Evolutionary conservation across 1,284 basidiomycete genomes (phyloP).

Genomic region (Cutaneotrichosporon cyanovorans): DNA sequence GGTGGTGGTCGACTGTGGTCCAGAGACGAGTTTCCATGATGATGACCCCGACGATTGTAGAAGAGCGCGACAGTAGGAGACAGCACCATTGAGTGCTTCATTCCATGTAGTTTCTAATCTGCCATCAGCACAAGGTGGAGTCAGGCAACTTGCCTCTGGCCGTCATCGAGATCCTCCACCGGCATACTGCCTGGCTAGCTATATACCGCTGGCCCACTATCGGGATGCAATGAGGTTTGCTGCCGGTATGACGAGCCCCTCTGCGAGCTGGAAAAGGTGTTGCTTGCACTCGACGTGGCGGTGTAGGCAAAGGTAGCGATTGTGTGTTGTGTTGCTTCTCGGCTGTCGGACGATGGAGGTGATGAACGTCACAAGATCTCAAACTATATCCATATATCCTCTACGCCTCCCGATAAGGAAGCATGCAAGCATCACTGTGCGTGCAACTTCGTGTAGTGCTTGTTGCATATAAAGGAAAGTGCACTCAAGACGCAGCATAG

Average conservation of each 20-base stretch:
- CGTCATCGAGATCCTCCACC: slow-evolving; percentile 32
- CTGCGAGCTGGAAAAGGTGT: not conserved
- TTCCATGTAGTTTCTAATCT: slow-evolving; percentile 45
- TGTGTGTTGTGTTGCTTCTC: slow-evolving; percentile 1
- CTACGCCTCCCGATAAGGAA: too few relatives aligned
- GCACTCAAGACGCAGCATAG: too few relatives aligned
- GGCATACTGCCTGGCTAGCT: not conserved
- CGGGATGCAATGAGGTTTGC: not conserved
- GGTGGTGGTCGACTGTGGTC: slow-evolving; percentile 24
- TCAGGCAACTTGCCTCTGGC: slow-evolving; percentile 35
- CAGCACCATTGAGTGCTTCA: slow-evolving; percentile 36
- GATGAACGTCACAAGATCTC: too few relatives aligned
- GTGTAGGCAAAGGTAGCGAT: not conserved
- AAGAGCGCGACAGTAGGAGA: slow-evolving; percentile 42
- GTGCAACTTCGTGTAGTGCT: too few relatives aligned
- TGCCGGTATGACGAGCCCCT: too few relatives aligned
- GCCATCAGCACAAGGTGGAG: not conserved
- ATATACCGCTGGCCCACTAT: too few relatives aligned
- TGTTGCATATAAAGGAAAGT: too few relatives aligned
- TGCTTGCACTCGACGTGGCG: not conserved
- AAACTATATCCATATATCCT: too few relatives aligned
- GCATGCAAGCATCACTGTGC: too few relatives aligned
- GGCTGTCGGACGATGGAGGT: too few relatives aligned
- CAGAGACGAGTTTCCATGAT: slow-evolving; percentile 45
- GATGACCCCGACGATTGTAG: slow-evolving; percentile 38